Evolutionary conservation across 1,284 basidiomycete genomes (phyloP).

Genomic region (Pseudozyma pruni): DNA sequence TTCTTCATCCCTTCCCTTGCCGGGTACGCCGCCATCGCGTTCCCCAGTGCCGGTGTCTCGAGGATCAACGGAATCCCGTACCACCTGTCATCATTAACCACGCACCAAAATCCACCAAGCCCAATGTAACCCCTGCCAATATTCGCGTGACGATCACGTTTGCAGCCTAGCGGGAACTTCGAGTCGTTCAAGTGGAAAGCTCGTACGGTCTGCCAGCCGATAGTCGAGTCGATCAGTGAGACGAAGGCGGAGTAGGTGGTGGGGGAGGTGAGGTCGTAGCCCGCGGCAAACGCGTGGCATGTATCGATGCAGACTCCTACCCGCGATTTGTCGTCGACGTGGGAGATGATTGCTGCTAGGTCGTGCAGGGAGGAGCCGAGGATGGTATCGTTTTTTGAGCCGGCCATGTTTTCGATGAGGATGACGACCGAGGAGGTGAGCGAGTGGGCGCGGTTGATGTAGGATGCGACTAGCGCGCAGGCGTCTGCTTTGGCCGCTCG

Average conservation of each 20-base stretch:
- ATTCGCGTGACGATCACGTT: conserved; percentile 83
- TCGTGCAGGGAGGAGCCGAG: conserved; percentile 80
- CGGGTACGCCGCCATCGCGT: conserved; percentile 15
- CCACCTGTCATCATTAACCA: conserved; percentile 78
- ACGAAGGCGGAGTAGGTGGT: conserved; percentile 69
- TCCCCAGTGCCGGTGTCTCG: conserved; percentile 75
- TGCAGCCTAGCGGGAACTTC: conserved; percentile 75
- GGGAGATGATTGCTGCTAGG: conserved; percentile 76
- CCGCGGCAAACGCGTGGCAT: conserved; percentile 85
- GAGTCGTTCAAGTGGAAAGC: conserved; percentile 85
- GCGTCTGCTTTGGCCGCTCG: conserved; percentile 74
- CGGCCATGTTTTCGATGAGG: conserved; percentile 86
- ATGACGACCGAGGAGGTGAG: conserved; percentile 76
- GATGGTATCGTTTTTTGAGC: conserved; percentile 75
- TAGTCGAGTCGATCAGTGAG: conserved; percentile 74
- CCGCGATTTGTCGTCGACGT: conserved; percentile 78
- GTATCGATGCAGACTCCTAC: conserved; percentile 88
- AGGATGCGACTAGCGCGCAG: conserved; percentile 77
- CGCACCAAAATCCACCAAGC: conserved; percentile 75
- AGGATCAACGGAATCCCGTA: conserved; percentile 81
- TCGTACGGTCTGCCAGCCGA: conserved; percentile 79
- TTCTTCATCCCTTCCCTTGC: conserved; percentile 39
- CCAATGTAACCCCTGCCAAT: conserved; percentile 82
- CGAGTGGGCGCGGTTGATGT: conserved; percentile 80
- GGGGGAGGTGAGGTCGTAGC: conserved; percentile 80